Base-by-base conservation (phyloP, 2,329 filamentous ascomycete species). In the Fusarium buxicola region DNA sequence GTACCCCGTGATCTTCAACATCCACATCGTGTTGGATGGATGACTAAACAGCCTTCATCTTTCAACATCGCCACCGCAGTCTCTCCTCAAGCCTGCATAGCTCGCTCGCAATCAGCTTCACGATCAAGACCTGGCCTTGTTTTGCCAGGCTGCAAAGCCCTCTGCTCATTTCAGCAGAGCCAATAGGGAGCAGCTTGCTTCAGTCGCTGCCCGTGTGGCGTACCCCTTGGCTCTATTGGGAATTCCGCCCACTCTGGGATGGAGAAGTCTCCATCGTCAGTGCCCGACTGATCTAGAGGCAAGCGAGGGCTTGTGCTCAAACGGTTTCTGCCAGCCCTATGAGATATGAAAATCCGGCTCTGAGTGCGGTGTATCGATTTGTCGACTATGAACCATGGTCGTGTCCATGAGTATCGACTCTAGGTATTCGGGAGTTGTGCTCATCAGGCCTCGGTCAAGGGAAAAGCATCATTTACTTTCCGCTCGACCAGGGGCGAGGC, bases 121-220 rank as follows among this genome's bases (percentile, higher is more conserved):
- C 34, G 44, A 43, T 48, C 44, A 46, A 30, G 25, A 25, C 52
- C 62, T 65, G 47, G 61, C 61, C 31, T 28, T 44, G 31, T 34
- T 62, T 12, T 34, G 28, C 13, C 45, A 34, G 35, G 41, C 45
- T 51, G 52, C 47, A 44, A 41, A 9, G 50, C 43, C 25, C 34
- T 43, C 54, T 45, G 39, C 57, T 58, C 58, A 70, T 69, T 63
- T 69, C 54, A 47, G 43, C 49, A 21, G 35, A 55, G 31, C 65
- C 65, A 70, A 70, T 70, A 28, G 47, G 58, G 36, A 25, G 35
- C 41, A 9, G 30, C 27, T 27, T 47, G 31, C 25, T 38, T 55
- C 55, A 59, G 47, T 55, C 31, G 41, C 44, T 60, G 48, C 47
- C 52, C 46, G 58, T 13, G 58, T 66, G 55, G 65, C 63, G 68